Conservation (phyloP, 2,329 filamentous ascomycete genomes). For the Fusarium austroafricanum region DNA sequence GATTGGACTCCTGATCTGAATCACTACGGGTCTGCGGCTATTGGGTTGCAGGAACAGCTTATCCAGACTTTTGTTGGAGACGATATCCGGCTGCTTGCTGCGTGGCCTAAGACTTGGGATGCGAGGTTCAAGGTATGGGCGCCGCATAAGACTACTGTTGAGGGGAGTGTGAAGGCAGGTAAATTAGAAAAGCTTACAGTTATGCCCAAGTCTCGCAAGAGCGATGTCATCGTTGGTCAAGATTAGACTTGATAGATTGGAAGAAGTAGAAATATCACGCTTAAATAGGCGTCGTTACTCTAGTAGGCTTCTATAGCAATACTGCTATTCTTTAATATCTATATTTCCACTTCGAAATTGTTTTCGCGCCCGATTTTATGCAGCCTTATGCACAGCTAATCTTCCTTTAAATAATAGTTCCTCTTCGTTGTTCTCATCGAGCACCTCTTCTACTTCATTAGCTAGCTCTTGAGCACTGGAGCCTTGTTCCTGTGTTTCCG, state of each 20-base stretch:
- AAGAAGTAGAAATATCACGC: too few relatives aligned
- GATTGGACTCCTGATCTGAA: constrained; percentile 11
- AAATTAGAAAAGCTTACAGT: background rate
- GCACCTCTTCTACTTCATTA: background rate
- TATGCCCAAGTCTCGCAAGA: background rate
- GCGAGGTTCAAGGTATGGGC: constrained; percentile 7
- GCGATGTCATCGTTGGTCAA: constrained; percentile 5
- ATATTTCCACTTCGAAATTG: too few relatives aligned
- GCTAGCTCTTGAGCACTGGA: background rate
- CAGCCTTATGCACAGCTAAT: background rate
- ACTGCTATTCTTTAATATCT: too few relatives aligned
- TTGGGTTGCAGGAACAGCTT: constrained; percentile 15
- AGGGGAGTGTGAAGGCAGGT: background rate
- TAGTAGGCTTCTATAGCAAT: too few relatives aligned
- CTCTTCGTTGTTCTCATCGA: background rate
- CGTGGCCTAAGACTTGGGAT: constrained; percentile 12
- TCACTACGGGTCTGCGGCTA: constrained; percentile 8
- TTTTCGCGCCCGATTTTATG: background rate
- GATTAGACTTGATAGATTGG: background rate
- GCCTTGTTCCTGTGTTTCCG: background rate
- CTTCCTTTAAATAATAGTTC: background rate
- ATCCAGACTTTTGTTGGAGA: constrained; percentile 6
- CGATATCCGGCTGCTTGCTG: constrained; percentile 8
- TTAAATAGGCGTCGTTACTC: too few relatives aligned
- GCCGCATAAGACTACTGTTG: background rate